Evolutionary conservation across 352 stramenopile species (phyloP).

Genomic region (Phytophthora fragariae): DNA sequence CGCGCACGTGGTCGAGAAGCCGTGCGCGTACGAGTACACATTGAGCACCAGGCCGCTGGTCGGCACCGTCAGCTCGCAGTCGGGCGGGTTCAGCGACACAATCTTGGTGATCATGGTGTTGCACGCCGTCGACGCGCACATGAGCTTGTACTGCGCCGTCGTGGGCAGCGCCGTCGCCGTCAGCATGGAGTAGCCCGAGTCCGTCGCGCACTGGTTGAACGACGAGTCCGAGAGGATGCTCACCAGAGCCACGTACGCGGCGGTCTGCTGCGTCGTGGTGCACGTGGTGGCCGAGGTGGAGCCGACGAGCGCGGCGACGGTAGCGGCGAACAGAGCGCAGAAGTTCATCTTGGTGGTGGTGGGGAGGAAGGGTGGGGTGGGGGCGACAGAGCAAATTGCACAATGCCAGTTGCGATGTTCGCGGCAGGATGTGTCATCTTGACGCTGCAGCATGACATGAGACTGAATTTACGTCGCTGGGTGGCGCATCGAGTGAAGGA

Average conservation of each 20-base stretch:
- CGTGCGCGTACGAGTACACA: constrained; percentile 34
- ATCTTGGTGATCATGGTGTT: constrained; percentile 12
- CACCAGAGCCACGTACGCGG: constrained; percentile 27
- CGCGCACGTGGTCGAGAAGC: constrained; percentile 21
- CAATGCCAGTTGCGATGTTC: constrained; percentile 13
- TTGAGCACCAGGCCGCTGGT: constrained; percentile 33
- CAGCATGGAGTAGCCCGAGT: constrained; percentile 34
- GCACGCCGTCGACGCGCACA: constrained; percentile 17
- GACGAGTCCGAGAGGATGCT: constrained; percentile 17
- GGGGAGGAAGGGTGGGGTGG: background rate
- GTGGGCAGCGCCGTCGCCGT: constrained; percentile 24
- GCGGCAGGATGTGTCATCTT: background rate
- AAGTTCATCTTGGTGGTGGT: constrained; percentile 30
- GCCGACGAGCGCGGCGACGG: constrained; percentile 11
- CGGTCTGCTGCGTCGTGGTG: constrained; percentile 21
- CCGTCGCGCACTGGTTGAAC: constrained; percentile 14
- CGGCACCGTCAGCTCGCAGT: constrained; percentile 26
- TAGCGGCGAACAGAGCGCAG: constrained; percentile 17
- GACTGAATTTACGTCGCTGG: too few species aligned
- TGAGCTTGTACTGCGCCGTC: constrained; percentile 13
- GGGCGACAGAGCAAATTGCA: constrained; percentile 23
- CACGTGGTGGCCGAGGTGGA: constrained; percentile 14
- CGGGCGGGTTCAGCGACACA: background rate
- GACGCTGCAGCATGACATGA: background rate
- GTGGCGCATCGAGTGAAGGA: background rate